Evolutionary conservation across 345 rosid genomes (phyloP), one percentile per base, ranked within the genome.

Genomic region (Ceriops zippeliana): DNA sequence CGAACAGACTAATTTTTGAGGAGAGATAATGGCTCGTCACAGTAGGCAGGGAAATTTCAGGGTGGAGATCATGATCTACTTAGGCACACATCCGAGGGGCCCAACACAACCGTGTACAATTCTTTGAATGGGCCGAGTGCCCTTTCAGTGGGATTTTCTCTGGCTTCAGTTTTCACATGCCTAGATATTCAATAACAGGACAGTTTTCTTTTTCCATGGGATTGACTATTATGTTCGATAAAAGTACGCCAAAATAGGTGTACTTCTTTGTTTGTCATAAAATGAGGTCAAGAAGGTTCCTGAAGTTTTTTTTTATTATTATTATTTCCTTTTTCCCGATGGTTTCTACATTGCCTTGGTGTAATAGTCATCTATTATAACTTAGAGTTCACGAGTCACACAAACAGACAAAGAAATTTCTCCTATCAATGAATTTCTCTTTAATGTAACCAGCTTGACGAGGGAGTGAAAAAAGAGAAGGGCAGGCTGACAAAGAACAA

Each of bases 251-350:
- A 2, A 17, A 11, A 3, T 42, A 13, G 49, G 49, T 30, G 78
- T 73, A 70, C 75, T 76, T 64, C 52, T 67, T 71, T 76, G 62
- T 53, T 71, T 76, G 62, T 53, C 69, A 62, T 9, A 67, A 53
- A 66, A 68, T 1, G 22, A 22, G 16, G 30, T 35, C 61, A 32
- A 64, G 30, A 21, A 15, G 71, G 61, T 30, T 52, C 70, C 11
- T 2, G 11, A 28, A 15, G 52, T 38, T 13, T 42, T 42, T 42
- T 42, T 42, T 38, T 38, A 0, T 10, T 2, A 0, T 10, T 2
- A 10, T 37, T 37, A 0, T 8, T 37, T 37, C 16, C 19, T 42
- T 42, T 42, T 42, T 0, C 49, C 49, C 49, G 16, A 42, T 42
- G 49, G 49, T 13, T 42, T 42, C 49, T 42, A 11, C 49, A 15